Evolutionary conservation across 352 stramenopile genomes (phyloP).

Genomic region (Globisporangium polare): DNA sequence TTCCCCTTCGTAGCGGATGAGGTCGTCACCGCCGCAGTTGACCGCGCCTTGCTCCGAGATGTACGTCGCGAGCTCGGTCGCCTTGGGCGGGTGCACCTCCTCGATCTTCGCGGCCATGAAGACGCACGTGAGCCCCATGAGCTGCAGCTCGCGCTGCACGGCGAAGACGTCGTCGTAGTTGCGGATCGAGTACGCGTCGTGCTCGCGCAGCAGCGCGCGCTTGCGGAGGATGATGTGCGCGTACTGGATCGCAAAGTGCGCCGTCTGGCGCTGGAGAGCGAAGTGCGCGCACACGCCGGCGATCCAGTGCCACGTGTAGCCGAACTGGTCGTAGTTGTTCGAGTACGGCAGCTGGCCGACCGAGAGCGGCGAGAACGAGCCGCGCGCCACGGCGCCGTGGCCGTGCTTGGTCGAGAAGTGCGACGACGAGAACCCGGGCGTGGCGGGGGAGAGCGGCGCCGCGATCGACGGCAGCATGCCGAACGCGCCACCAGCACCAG

Average conservation of each 20-base stretch:
- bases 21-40: conserved; percentile 40
- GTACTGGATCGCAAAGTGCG: conserved; percentile 76
- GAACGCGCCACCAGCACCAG: neutral
- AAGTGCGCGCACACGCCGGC: conserved; percentile 59
- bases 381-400: conserved; percentile 5
- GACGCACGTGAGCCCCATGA: conserved; percentile 58
- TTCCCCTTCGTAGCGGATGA: conserved; percentile 56
- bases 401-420: conserved; percentile 7
- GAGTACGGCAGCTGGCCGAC: conserved; percentile 45
- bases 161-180: conserved; percentile 50
- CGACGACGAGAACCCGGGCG: conserved; percentile 8
- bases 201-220: conserved; percentile 30
- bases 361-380: conserved; percentile 40
- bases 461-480: conserved; percentile 15
- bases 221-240: conserved; percentile 68
- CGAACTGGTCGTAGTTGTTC: conserved; percentile 65
- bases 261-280: conserved; percentile 71
- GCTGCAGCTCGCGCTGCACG: conserved; percentile 53
- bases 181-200: conserved; percentile 29
- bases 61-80: conserved; percentile 57
- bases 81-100: conserved; percentile 75
- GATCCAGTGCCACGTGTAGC: conserved; percentile 79
- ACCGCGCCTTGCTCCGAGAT: conserved; percentile 46
- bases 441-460: conserved; percentile 28
- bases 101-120: conserved; percentile 87